Conservation (phyloP, 495 filamentous ascomycete genomes). For the Friedmanniomyces endolithicus region DNA sequence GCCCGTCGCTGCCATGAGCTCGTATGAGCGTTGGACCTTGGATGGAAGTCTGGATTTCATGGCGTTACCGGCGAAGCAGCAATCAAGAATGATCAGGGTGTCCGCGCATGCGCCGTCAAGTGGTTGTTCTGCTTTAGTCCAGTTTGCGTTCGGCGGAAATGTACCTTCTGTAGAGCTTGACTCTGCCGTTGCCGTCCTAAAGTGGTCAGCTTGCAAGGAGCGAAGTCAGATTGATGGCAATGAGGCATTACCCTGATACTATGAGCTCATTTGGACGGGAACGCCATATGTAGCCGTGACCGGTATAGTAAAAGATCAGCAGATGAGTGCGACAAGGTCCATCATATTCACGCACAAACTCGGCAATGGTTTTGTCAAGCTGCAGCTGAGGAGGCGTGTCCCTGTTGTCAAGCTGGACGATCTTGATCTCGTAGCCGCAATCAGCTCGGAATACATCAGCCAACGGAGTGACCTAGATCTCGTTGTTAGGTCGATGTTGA, state of each 20-base stretch:
- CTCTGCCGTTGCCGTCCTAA: not conserved
- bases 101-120: slow-evolving; percentile 21
- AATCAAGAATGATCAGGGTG: slow-evolving; percentile 24
- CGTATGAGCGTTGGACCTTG: not conserved
- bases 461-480: not conserved
- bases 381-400: slow-evolving; percentile 18
- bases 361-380: slow-evolving; percentile 5
- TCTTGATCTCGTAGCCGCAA: slow-evolving; percentile 10
- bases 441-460: not conserved
- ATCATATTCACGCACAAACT: slow-evolving; percentile 19
- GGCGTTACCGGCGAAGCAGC: slow-evolving; percentile 22
- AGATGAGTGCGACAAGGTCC: slow-evolving; percentile 13
- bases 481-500: slow-evolving; percentile 7
- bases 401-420: slow-evolving; percentile 17
- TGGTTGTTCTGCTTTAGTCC: slow-evolving; percentile 19
- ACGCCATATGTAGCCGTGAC: slow-evolving; percentile 20
- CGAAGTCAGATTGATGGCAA: not conserved
- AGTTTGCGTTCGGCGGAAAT: slow-evolving; percentile 13
- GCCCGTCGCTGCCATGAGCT: not conserved
- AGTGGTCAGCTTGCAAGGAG: not conserved
- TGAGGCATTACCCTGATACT: not conserved
- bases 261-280: not conserved
- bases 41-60: not conserved
- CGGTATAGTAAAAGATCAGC: slow-evolving; percentile 27
- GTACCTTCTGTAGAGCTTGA: not conserved